A percentile compares a stretch with the other conserved stretches of the same genome.
These are phyloP conservation scores for Suhomyces tanzawaensis DNA, from an alignment of 805 yeast species.

Conservation along the genomic window DNA sequence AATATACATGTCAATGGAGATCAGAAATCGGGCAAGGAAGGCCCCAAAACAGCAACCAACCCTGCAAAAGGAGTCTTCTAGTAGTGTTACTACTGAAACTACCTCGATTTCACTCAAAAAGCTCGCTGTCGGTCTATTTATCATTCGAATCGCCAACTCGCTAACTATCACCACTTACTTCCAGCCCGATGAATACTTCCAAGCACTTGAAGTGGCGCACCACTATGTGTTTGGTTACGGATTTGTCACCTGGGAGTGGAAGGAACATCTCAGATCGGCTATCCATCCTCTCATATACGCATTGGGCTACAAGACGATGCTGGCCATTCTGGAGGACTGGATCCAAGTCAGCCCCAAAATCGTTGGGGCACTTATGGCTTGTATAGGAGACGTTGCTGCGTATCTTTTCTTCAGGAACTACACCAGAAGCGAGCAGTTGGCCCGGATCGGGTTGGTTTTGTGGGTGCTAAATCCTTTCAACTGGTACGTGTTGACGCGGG, in stretches of 20 bases:
- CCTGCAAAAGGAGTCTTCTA: too few species aligned
- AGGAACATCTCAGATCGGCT: constrained; percentile 66
- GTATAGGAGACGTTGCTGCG: constrained; percentile 65
- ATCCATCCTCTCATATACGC: constrained; percentile 76
- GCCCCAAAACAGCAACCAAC: too few species aligned
- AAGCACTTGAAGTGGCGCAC: constrained; percentile 91
- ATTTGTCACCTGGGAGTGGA: constrained; percentile 94
- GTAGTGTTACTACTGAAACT: too few species aligned
- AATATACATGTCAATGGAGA: not conserved
- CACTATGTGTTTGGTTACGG: constrained; percentile 73
- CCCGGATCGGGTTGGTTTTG: constrained; percentile 44
- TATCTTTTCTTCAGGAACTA: constrained; percentile 44
- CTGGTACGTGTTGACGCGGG: constrained; percentile 75
- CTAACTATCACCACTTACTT: constrained; percentile 69
- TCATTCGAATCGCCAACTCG: constrained; percentile 60
- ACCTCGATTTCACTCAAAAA: too few species aligned
- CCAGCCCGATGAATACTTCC: constrained; percentile 97
- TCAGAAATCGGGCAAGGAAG: too few species aligned
- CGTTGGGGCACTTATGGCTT: constrained; percentile 65
- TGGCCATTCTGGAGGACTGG: constrained; percentile 17
- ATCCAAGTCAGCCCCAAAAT: constrained; percentile 47
- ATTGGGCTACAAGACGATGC: constrained; percentile 34
- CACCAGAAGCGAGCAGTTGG: constrained; percentile 32
- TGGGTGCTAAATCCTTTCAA: constrained; percentile 72
- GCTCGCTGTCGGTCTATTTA: constrained; percentile 14